A percentile compares a stretch with the other conserved stretches of the same genome.
These are phyloP conservation scores for Chaetomium tenue DNA, from an alignment of 495 filamentous ascomycete genomes.

Conservation along the genomic window DNA sequence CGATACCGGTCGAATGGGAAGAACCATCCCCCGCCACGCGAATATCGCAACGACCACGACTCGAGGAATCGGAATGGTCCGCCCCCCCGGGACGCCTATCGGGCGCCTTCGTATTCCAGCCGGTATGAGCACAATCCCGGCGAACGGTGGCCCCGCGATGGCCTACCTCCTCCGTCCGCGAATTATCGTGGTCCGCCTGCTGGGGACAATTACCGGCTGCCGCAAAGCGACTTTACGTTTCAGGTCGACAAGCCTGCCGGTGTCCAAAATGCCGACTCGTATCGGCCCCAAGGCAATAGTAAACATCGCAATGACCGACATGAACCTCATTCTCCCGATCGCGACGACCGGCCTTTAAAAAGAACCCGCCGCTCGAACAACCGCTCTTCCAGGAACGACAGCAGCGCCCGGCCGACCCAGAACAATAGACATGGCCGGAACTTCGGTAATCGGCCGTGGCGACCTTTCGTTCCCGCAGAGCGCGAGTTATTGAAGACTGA, in stretches of 20 bases:
- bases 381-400: neutral
- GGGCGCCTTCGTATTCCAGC: constrained; percentile 19
- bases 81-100: constrained; percentile 16
- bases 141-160: constrained; percentile 7
- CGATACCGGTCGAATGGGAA: constrained; percentile 12
- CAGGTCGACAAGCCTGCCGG: constrained; percentile 43
- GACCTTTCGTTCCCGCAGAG: constrained; percentile 35
- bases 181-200: constrained; percentile 12
- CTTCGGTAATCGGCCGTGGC: constrained; percentile 15
- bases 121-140: constrained; percentile 8
- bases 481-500: constrained; percentile 42
- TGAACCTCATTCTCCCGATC: neutral
- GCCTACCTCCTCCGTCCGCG: neutral
- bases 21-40: constrained; percentile 15
- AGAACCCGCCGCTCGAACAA: constrained; percentile 24
- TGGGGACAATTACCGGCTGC: constrained; percentile 33
- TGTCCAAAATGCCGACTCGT: constrained; percentile 32
- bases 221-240: constrained; percentile 49
- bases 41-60: constrained; percentile 23
- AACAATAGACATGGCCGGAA: constrained; percentile 1
- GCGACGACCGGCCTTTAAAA: constrained; percentile 13
- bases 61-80: constrained; percentile 12
- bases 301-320: constrained; percentile 13
- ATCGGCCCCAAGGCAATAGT: constrained; percentile 23
- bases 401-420: neutral